Percentiles rank a stretch among this genome's conserved stretches.
Evolutionary conservation across 1,139 yeast species (phyloP).

Genomic region (Debaryomycetaceae sp.): DNA sequence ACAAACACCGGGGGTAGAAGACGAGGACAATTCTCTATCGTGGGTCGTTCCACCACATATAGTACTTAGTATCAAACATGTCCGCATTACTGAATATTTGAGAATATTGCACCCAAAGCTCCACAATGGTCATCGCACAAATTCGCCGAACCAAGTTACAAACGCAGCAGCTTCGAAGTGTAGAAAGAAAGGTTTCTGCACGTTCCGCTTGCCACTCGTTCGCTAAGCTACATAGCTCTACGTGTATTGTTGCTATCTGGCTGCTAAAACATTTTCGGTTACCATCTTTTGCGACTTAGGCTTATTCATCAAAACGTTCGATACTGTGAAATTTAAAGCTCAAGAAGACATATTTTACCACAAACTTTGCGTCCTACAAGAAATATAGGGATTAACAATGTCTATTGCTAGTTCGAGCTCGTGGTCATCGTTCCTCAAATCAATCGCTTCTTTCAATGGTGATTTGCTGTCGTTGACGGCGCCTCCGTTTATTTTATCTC

Average conservation of each 20-base stretch:
- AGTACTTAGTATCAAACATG: too few relatives aligned
- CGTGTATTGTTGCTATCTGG: not conserved
- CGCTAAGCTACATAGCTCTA: too few relatives aligned
- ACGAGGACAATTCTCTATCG: too few relatives aligned
- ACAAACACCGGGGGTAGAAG: too few relatives aligned
- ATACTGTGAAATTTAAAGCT: not conserved
- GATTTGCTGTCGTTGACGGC: constrained; percentile 93
- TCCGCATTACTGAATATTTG: not conserved
- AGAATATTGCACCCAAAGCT: not conserved
- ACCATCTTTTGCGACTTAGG: not conserved
- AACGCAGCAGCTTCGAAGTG: not conserved
- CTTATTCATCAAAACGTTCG: not conserved
- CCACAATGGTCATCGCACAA: not conserved
- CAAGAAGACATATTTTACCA: not conserved
- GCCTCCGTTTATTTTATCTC: constrained; percentile 95
- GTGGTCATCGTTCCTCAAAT: constrained; percentile 87
- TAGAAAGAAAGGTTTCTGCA: too few relatives aligned
- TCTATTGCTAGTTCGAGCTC: constrained; percentile 39
- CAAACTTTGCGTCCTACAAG: not conserved
- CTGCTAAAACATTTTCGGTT: not conserved
- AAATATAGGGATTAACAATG: constrained; percentile 9
- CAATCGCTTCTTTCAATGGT: constrained; percentile 91
- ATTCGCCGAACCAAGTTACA: not conserved
- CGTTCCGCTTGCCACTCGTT: too few relatives aligned
- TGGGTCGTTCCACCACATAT: too few relatives aligned